phyloP scores from a whole-genome alignment of 129 eudicot species.

The Ambrosia trifida region DNA sequence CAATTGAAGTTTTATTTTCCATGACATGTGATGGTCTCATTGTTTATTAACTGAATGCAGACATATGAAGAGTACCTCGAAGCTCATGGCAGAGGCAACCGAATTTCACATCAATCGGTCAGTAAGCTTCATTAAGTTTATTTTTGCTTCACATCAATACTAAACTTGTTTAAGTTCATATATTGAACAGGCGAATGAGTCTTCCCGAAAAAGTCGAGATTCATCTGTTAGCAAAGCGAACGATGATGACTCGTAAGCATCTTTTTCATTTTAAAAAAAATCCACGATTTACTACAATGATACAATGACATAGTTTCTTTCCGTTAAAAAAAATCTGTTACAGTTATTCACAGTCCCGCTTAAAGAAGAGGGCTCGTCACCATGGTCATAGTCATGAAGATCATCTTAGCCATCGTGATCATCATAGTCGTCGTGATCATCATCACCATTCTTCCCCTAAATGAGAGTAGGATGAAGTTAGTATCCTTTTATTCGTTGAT shows the following conservation, averaged over 20 bases:
- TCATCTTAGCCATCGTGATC: constrained; percentile 1
- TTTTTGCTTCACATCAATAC: background rate
- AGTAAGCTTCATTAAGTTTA: constrained; percentile 32
- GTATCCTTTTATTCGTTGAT: background rate
- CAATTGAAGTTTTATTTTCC: background rate
- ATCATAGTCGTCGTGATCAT: constrained; percentile 26
- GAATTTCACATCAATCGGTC: constrained; percentile 47
- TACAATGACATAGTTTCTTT: background rate
- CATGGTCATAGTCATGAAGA: constrained; percentile 6
- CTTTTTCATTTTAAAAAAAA: background rate
- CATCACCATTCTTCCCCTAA: constrained; percentile 39
- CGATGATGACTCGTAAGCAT: constrained; percentile 63
- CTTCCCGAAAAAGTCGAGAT: constrained; percentile 44
- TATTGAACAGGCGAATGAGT: constrained; percentile 47
- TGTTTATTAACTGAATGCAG: constrained; percentile 48
- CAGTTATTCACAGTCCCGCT: constrained; percentile 49
- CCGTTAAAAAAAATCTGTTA: background rate
- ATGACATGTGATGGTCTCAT: background rate
- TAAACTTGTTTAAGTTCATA: background rate
- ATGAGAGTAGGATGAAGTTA: constrained; percentile 28
- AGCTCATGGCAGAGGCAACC: constrained; percentile 60
- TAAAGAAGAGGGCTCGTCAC: constrained; percentile 56
- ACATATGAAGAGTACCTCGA: constrained; percentile 94
- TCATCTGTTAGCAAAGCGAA: constrained; percentile 49
- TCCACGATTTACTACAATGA: background rate